Conservation (phyloP, 805 yeast species). For the Wickerhamiella hasegawae region DNA sequence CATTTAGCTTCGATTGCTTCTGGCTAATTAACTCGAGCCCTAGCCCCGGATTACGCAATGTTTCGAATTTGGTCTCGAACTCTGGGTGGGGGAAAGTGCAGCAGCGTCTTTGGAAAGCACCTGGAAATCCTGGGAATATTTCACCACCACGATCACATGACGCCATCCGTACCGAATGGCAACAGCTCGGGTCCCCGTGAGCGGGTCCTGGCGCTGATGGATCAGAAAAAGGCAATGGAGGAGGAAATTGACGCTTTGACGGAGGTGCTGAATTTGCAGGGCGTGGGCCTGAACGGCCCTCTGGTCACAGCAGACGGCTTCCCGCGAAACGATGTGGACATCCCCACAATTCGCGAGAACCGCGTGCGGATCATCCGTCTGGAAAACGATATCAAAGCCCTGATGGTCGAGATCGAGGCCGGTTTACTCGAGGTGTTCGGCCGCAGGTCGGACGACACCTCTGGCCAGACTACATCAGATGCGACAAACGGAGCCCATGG, state of each 20-base stretch:
- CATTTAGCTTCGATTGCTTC: too few relatives aligned
- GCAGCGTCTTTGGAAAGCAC: too few relatives aligned
- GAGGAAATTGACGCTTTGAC: conserved; percentile 26
- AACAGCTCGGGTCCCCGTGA: too few relatives aligned
- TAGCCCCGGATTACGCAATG: too few relatives aligned
- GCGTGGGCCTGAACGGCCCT: conserved; percentile 46
- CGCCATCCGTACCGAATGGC: not conserved
- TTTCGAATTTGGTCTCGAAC: too few relatives aligned
- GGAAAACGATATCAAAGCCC: conserved; percentile 46
- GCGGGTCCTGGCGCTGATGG: conserved; percentile 9
- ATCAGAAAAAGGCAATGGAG: conserved; percentile 24
- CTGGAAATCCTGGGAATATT: too few relatives aligned
- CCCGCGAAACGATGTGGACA: conserved; percentile 74
- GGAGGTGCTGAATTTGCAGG: conserved; percentile 29
- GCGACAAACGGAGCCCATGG: not conserved
- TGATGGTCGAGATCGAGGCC: conserved; percentile 32
- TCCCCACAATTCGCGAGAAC: conserved; percentile 44
- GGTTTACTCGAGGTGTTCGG: conserved; percentile 25
- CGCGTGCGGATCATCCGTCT: conserved; percentile 51
- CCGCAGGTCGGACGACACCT: not conserved
- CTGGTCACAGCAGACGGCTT: conserved; percentile 62
- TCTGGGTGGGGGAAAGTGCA: too few relatives aligned
- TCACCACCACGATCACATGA: not conserved
- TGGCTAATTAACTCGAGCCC: too few relatives aligned
- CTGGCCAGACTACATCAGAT: not conserved